Evolutionary conservation across 805 yeast species (phyloP).

Genomic region (Starmerella asiatica): DNA sequence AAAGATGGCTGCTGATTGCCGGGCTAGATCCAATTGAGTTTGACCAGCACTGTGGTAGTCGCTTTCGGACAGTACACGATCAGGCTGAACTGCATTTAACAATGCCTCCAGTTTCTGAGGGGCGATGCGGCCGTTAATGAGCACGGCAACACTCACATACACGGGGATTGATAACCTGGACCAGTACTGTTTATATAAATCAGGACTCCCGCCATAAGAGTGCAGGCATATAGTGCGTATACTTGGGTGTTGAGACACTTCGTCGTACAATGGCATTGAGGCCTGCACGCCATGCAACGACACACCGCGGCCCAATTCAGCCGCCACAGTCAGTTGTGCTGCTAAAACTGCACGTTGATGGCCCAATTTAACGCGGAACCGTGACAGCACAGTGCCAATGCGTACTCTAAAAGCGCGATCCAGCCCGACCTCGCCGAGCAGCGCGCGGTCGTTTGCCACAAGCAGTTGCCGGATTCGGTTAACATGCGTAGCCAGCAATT

Average conservation of each 20-base stretch:
- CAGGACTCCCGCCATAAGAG: constrained; percentile 73
- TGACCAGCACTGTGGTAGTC: constrained; percentile 32
- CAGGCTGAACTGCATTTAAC: constrained; percentile 27
- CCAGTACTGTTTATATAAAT: constrained; percentile 31
- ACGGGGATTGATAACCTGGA: constrained; percentile 23
- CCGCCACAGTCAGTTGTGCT: constrained; percentile 44
- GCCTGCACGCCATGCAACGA: constrained; percentile 80
- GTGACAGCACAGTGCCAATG: constrained; percentile 25
- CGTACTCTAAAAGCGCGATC: constrained; percentile 69
- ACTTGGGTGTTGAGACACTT: constrained; percentile 23
- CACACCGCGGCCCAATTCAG: constrained; percentile 35
- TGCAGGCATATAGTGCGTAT: constrained; percentile 49
- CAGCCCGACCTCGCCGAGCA: constrained; percentile 85
- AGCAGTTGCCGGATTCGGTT: constrained; percentile 28
- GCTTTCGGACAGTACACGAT: constrained; percentile 38
- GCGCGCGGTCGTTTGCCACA: constrained; percentile 25
- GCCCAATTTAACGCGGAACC: constrained; percentile 42
- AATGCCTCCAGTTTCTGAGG: constrained; percentile 25
- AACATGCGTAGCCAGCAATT: constrained; percentile 30
- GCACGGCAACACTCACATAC: constrained; percentile 42
- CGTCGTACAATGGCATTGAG: constrained; percentile 47
- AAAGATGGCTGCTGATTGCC: constrained; percentile 3
- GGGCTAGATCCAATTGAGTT: constrained; percentile 17
- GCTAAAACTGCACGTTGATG: constrained; percentile 53
- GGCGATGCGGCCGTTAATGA: constrained; percentile 32